phyloP scores from a whole-genome alignment of 306 rosid species.

The Quercus ilex region DNA sequence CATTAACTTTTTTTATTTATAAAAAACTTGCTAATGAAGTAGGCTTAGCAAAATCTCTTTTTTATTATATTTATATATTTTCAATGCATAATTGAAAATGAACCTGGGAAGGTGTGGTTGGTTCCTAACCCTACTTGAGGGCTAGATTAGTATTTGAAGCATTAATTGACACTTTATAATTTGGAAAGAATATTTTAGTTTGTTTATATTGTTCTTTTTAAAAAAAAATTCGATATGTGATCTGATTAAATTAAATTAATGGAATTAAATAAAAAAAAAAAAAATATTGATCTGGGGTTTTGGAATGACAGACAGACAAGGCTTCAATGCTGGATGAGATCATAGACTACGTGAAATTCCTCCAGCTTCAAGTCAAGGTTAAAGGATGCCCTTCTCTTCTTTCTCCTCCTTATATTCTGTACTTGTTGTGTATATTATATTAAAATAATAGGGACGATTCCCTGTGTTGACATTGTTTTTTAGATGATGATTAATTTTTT shows the following conservation, averaged over 20 bases:
- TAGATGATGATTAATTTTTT: neutral
- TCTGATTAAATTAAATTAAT: neutral
- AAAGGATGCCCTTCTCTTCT: slow-evolving; percentile 6
- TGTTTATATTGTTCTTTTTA: neutral
- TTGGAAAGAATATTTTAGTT: neutral
- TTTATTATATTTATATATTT: no score
- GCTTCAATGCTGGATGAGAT: slow-evolving; percentile 99
- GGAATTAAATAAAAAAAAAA: neutral
- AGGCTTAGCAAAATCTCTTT: no score
- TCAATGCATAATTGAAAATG: no score
- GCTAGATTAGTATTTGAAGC: neutral
- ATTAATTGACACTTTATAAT: neutral
- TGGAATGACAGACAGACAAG: slow-evolving; percentile 89
- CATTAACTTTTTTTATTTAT: no score
- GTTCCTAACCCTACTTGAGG: no score
- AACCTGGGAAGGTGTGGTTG: no score
- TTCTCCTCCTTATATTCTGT: neutral
- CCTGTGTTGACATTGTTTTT: slow-evolving; percentile 26
- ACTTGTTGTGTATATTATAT: neutral
- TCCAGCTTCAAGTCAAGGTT: slow-evolving; percentile 98
- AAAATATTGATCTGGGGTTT: slow-evolving; percentile 3
- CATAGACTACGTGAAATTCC: slow-evolving; percentile 92
- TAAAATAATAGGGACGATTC: slow-evolving; percentile 5
- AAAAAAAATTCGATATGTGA: neutral
- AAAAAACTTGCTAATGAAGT: no score